These are phyloP conservation scores for Kurtzmaniella quercitrusa DNA, from an alignment of 1,139 yeast genomes.

Conservation along the genomic window DNA sequence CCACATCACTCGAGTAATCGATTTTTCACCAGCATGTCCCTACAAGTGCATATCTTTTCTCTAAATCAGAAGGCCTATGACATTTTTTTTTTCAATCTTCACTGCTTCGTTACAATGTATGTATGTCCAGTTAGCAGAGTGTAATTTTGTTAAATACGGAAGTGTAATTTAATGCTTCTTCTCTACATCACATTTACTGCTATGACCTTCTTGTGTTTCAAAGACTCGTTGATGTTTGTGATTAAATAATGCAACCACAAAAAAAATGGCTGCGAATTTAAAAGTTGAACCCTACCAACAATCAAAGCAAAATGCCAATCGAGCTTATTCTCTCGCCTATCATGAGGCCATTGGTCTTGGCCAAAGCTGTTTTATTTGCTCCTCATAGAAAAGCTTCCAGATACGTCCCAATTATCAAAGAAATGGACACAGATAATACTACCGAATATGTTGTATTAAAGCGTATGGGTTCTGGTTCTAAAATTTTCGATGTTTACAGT, in stretches of 20 bases:
- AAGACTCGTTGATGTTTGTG: too few relatives aligned
- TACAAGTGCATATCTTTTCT: too few relatives aligned
- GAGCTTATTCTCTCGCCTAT: slow-evolving; percentile 55
- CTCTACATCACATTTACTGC: too few relatives aligned
- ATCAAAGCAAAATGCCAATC: slow-evolving; percentile 43
- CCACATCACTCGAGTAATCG: too few relatives aligned
- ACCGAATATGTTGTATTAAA: slow-evolving; percentile 45
- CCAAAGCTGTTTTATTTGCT: slow-evolving; percentile 50
- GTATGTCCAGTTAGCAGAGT: too few relatives aligned
- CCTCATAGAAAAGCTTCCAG: slow-evolving; percentile 57
- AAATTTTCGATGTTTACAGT: slow-evolving; percentile 52
- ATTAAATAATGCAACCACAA: neutral
- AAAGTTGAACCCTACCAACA: neutral
- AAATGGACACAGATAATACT: slow-evolving; percentile 30
- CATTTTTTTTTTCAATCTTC: too few relatives aligned
- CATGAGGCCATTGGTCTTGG: slow-evolving; percentile 55
- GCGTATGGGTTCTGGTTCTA: slow-evolving; percentile 58
- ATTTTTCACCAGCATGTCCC: too few relatives aligned
- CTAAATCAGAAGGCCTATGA: too few relatives aligned
- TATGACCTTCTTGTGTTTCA: too few relatives aligned
- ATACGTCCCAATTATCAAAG: slow-evolving; percentile 52
- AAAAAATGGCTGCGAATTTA: neutral
- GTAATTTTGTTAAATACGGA: too few relatives aligned
- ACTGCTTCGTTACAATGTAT: too few relatives aligned
- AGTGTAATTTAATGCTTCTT: too few relatives aligned